phyloP scores from a whole-genome alignment of 768 basidiomycete genomes.

The Pleurotus salmoneostramineus region DNA sequence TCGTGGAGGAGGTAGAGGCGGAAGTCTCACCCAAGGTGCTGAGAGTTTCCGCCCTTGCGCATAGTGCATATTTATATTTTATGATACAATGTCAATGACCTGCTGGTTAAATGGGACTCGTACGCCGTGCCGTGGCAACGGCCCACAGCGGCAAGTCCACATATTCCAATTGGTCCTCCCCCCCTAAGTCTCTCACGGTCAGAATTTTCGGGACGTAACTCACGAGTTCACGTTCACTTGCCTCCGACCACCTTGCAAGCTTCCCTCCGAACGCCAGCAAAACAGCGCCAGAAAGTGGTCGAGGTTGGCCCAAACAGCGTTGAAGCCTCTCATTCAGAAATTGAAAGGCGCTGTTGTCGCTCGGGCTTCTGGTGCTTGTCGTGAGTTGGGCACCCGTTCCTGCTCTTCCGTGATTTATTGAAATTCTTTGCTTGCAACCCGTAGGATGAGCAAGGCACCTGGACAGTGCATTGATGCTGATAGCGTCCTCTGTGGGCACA shows the following conservation, averaged over 20 bases:
- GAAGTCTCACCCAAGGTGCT: too few relatives aligned
- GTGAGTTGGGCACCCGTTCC: not conserved
- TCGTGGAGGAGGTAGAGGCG: too few relatives aligned
- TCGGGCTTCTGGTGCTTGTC: not conserved
- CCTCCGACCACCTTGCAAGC: not conserved
- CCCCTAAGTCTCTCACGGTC: not conserved
- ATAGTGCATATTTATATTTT: too few relatives aligned
- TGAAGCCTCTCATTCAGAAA: not conserved
- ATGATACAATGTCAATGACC: too few relatives aligned
- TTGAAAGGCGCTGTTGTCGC: conserved; percentile 2
- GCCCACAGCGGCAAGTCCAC: too few relatives aligned
- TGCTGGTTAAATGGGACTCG: too few relatives aligned
- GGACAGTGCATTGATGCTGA: conserved; percentile 74
- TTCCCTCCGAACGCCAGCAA: not conserved
- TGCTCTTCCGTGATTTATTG: not conserved
- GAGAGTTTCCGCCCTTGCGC: too few relatives aligned
- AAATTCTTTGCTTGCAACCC: not conserved
- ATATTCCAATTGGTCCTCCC: not conserved
- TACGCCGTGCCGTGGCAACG: too few relatives aligned
- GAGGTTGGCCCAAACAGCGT: not conserved
- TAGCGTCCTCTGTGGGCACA: conserved; percentile 77
- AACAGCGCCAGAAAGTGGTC: not conserved
- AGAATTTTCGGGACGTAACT: conserved; percentile 5
- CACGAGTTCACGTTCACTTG: not conserved
- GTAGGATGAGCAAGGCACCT: conserved; percentile 20